Evolutionary conservation across 768 basidiomycete genomes (phyloP).

Genomic region (Porpolomopsis calyptriformis): DNA sequence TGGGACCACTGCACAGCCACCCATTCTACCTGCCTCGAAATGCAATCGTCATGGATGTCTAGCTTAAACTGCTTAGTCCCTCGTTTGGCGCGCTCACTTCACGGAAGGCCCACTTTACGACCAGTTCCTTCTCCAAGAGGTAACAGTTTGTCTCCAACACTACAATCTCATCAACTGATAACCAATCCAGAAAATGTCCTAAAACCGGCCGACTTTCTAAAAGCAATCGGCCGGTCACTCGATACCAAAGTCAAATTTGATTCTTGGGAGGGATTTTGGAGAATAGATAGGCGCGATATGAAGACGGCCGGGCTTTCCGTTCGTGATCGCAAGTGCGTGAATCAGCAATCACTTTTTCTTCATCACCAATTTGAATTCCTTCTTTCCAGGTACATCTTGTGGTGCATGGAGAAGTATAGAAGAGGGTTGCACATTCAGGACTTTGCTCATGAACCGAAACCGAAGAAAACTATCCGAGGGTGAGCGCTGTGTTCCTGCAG

Average conservation of each 20-base stretch:
- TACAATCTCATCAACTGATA: not conserved
- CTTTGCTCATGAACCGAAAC: slow-evolving; percentile 53
- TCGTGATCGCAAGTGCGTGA: slow-evolving; percentile 57
- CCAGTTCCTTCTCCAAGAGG: slow-evolving; percentile 30
- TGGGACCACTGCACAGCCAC: not conserved
- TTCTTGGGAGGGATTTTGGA: slow-evolving; percentile 70
- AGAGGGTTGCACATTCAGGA: slow-evolving; percentile 40
- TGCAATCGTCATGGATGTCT: too few species aligned
- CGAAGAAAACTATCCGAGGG: slow-evolving; percentile 79
- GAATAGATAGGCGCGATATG: slow-evolving; percentile 42
- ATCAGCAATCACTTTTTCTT: not conserved
- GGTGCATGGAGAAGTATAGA: slow-evolving; percentile 78
- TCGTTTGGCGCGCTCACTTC: slow-evolving; percentile 21
- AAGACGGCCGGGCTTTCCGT: slow-evolving; percentile 56
- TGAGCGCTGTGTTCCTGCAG: slow-evolving; percentile 26
- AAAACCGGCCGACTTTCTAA: slow-evolving; percentile 56
- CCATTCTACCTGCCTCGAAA: too few species aligned
- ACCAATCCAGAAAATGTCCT: slow-evolving; percentile 34
- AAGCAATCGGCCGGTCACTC: slow-evolving; percentile 58
- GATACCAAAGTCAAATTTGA: slow-evolving; percentile 56
- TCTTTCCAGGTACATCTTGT: slow-evolving; percentile 59
- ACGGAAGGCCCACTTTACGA: slow-evolving; percentile 23
- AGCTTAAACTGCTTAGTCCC: slow-evolving; percentile 14
- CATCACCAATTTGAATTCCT: slow-evolving; percentile 4
- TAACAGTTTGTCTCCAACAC: slow-evolving; percentile 14